A percentile compares a stretch with the other conserved stretches of the same genome.
Evolutionary conservation across 2,329 filamentous ascomycete species (phyloP).

Genomic region (Diaporthe capsici): DNA sequence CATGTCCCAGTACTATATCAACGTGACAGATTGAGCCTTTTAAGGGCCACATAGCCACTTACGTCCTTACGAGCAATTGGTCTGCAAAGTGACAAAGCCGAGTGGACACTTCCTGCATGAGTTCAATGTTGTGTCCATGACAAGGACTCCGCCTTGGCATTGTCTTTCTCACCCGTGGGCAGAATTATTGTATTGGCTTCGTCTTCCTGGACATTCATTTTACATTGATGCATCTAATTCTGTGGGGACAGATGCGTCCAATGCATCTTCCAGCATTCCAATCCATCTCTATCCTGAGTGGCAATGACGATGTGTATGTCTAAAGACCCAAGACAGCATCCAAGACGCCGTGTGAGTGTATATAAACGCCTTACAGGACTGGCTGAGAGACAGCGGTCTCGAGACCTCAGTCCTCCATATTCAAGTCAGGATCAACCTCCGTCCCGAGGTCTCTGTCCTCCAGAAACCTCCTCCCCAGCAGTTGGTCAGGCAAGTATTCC

Average conservation of each 20-base stretch:
- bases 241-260: not conserved
- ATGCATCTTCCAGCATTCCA: not conserved
- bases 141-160: too few species aligned
- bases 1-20: too few species aligned
- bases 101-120: too few species aligned
- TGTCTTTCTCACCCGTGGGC: too few species aligned
- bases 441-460: conserved; percentile 85
- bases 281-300: not conserved
- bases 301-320: not conserved
- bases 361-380: not conserved
- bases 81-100: too few species aligned
- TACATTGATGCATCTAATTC: not conserved
- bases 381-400: not conserved
- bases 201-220: not conserved
- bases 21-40: too few species aligned
- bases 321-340: not conserved
- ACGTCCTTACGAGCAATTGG: too few species aligned
- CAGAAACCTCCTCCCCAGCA: conserved; percentile 80
- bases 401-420: conserved; percentile 51
- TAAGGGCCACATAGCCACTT: too few species aligned
- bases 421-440: conserved; percentile 79
- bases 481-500: conserved; percentile 87
- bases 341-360: not conserved
- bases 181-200: not conserved
- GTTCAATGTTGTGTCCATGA: too few species aligned